Conservation (phyloP, 1,284 basidiomycete species). For the Boletellus deceptivus region DNA sequence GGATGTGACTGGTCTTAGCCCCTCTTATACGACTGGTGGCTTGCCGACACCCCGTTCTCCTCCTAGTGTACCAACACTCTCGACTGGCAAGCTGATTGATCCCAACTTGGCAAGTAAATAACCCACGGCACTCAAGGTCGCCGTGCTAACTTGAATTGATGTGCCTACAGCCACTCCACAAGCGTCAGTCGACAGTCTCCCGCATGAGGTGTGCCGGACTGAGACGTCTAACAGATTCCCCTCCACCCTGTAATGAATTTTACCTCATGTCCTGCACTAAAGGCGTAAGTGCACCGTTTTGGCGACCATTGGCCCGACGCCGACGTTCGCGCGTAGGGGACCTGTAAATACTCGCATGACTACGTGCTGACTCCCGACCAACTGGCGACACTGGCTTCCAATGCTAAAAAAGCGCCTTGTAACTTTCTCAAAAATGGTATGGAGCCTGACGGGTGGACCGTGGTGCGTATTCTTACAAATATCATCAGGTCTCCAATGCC, state of each 20-base stretch:
- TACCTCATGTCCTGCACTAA: conserved; percentile 78
- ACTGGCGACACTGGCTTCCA: conserved; percentile 58
- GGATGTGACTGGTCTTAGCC: conserved; percentile 38
- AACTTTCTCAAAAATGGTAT: conserved; percentile 74
- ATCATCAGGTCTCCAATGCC: conserved; percentile 60
- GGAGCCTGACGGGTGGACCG: conserved; percentile 6
- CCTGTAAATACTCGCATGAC: conserved; percentile 79
- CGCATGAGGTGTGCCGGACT: conserved; percentile 4
- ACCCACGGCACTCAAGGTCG: conserved; percentile 8
- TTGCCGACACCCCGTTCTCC: conserved; percentile 54
- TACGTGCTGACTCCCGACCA: conserved; percentile 69
- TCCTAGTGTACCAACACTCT: conserved; percentile 31
- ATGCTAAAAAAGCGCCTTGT: conserved; percentile 79
- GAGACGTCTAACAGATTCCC: conserved; percentile 34
- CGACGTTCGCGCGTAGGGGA: conserved; percentile 41
- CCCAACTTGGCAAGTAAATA: conserved; percentile 46
- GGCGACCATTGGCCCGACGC: conserved; percentile 4
- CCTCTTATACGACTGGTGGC: conserved; percentile 45
- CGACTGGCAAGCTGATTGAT: conserved; percentile 46
- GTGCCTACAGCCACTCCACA: conserved; percentile 46
- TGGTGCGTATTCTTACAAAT: not conserved
- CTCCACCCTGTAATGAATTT: conserved; percentile 78
- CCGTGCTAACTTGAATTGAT: conserved; percentile 13
- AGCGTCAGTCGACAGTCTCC: conserved; percentile 38
- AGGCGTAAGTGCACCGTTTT: conserved; percentile 48